Conservation (phyloP, 306 rosid genomes). For the Astragalus glycyphyllos region DNA sequence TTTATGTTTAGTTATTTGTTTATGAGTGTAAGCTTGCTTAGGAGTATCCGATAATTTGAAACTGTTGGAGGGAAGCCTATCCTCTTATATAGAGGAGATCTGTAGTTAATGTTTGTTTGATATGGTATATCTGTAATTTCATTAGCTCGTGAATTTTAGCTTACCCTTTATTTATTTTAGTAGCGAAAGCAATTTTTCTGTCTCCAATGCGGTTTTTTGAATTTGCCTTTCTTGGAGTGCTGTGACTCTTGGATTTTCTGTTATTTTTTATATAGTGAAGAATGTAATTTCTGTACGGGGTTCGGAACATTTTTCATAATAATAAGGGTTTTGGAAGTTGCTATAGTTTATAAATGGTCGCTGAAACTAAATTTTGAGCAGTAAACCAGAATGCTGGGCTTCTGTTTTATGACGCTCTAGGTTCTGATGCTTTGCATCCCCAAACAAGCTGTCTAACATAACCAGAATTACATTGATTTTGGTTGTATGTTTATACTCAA, state of each 20-base stretch:
- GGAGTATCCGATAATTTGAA: not conserved
- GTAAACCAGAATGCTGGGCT: slow-evolving; percentile 6
- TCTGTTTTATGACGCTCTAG: slow-evolving; percentile 7
- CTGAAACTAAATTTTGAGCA: slow-evolving; percentile 13
- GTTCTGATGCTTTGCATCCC: slow-evolving; percentile 17
- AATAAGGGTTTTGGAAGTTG: too few relatives aligned
- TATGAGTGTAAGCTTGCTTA: slow-evolving; percentile 18
- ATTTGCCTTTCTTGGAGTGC: not conserved
- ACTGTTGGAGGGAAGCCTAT: not conserved
- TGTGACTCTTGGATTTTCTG: slow-evolving; percentile 17
- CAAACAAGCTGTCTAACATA: not conserved
- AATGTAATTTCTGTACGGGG: not conserved
- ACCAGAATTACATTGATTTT: not conserved
- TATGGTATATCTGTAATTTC: not conserved
- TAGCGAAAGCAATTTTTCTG: too few relatives aligned
- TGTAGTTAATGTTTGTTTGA: slow-evolving; percentile 2
- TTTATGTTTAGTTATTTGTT: not conserved
- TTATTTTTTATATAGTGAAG: not conserved
- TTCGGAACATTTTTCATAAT: not conserved
- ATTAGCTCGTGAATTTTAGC: slow-evolving; percentile 25
- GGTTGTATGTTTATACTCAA: not conserved
- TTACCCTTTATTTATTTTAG: not conserved
- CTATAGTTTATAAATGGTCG: not conserved
- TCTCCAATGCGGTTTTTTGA: too few relatives aligned
- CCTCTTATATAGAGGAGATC: slow-evolving; percentile 12